Percentiles rank a stretch among this genome's conserved stretches.
phyloP scores from a whole-genome alignment of 2,329 filamentous ascomycete species.

The Xylaria sp. region DNA sequence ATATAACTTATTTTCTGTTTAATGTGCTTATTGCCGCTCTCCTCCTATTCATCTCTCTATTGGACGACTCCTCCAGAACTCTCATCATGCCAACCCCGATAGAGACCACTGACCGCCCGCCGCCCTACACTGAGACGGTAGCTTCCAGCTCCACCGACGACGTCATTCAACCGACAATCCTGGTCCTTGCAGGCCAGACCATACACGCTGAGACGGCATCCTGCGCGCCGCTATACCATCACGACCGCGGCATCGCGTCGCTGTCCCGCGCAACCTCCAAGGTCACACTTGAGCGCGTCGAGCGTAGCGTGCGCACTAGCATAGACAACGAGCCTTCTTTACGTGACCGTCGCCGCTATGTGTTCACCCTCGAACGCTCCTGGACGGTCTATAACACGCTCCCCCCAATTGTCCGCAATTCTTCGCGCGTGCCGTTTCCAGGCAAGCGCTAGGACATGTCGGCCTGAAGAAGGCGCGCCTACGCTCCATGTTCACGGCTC shows the following conservation, averaged over 20 bases:
- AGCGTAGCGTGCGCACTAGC: conserved; percentile 22
- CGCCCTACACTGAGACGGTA: conserved; percentile 16
- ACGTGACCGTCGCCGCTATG: conserved; percentile 17
- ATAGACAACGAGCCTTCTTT: conserved; percentile 18
- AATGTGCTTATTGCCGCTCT: no score
- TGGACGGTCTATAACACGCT: conserved; percentile 21
- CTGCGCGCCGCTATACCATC: conserved; percentile 46
- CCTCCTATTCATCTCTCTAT: neutral
- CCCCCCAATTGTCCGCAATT: conserved; percentile 17
- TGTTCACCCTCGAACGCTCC: conserved; percentile 29
- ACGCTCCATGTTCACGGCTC: conserved; percentile 21
- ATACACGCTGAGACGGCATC: conserved; percentile 51
- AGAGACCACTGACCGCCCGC: conserved; percentile 11
- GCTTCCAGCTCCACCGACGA: conserved; percentile 15
- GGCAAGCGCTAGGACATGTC: conserved; percentile 24
- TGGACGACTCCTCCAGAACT: neutral
- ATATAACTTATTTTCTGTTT: no score
- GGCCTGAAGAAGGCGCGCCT: conserved; percentile 33
- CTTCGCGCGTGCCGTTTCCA: conserved; percentile 24
- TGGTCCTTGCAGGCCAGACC: conserved; percentile 59
- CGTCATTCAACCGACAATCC: conserved; percentile 26
- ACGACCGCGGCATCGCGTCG: conserved; percentile 31
- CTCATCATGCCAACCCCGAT: conserved; percentile 4
- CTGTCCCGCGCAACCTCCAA: conserved; percentile 25
- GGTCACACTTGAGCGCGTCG: conserved; percentile 27